Evolutionary conservation across 768 basidiomycete genomes (phyloP).

Genomic region (Russula olivacea): DNA sequence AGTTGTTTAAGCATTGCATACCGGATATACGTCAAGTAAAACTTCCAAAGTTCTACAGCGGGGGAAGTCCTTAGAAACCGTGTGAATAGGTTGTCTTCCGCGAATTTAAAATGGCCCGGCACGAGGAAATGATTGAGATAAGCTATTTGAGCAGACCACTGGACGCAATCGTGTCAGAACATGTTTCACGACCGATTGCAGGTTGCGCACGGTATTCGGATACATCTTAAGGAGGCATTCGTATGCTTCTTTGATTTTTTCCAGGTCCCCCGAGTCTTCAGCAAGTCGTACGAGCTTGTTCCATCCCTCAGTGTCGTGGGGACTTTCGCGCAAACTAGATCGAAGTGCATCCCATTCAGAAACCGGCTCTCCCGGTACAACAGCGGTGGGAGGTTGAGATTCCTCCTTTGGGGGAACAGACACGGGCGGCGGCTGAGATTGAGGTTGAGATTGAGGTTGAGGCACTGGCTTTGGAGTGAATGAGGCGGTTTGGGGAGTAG

Average conservation of each 20-base stretch:
- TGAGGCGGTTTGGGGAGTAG: slow-evolving; percentile 11
- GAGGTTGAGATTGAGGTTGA: background rate
- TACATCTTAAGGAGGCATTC: slow-evolving; percentile 77
- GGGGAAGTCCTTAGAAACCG: slow-evolving; percentile 80
- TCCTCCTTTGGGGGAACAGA: slow-evolving; percentile 18
- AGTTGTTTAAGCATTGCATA: slow-evolving; percentile 18
- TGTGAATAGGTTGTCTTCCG: slow-evolving; percentile 78
- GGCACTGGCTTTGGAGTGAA: slow-evolving; percentile 14
- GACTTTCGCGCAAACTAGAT: slow-evolving; percentile 56
- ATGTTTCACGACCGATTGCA: slow-evolving; percentile 28
- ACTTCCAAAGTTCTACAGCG: slow-evolving; percentile 86
- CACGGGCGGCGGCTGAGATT: background rate
- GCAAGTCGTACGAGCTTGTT: slow-evolving; percentile 71
- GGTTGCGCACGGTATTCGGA: slow-evolving; percentile 81
- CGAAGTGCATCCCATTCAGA: slow-evolving; percentile 66
- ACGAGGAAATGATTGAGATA: slow-evolving; percentile 75
- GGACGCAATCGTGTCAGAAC: slow-evolving; percentile 27
- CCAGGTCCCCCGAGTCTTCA: slow-evolving; percentile 70
- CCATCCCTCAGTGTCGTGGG: slow-evolving; percentile 74
- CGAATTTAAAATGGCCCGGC: slow-evolving; percentile 61
- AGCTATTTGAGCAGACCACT: slow-evolving; percentile 80
- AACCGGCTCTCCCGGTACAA: slow-evolving; percentile 31
- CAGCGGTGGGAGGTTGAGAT: slow-evolving; percentile 24
- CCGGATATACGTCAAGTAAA: slow-evolving; percentile 92
- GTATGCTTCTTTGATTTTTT: slow-evolving; percentile 75